phyloP scores from a whole-genome alignment of 2,329 filamentous ascomycete genomes.

The Rhynchosporium agropyri region DNA sequence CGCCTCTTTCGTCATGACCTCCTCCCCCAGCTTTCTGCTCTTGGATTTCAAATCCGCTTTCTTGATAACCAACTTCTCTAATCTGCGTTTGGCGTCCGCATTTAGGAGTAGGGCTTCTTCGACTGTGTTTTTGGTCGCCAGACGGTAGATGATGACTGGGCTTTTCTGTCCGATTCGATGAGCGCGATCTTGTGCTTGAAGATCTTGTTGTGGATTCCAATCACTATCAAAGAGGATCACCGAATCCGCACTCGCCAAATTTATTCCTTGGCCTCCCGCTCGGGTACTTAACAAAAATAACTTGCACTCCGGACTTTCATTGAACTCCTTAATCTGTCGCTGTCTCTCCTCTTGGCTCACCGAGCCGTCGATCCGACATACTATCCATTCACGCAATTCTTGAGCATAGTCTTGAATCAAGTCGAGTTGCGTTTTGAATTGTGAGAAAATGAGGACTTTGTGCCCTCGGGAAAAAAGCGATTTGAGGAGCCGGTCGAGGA shows the following conservation, averaged over 20 bases:
- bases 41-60: slow-evolving; percentile 83
- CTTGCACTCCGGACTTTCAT: slow-evolving; percentile 63
- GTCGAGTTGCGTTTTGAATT: slow-evolving; percentile 93
- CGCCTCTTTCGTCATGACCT: slow-evolving; percentile 59
- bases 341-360: slow-evolving; percentile 75
- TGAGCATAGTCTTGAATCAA: slow-evolving; percentile 85
- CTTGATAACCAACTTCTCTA: slow-evolving; percentile 94
- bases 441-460: slow-evolving; percentile 94
- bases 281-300: slow-evolving; percentile 89
- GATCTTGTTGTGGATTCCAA: slow-evolving; percentile 96
- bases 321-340: slow-evolving; percentile 73
- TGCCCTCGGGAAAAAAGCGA: slow-evolving; percentile 73
- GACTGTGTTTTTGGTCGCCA: slow-evolving; percentile 90
- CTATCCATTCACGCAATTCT: slow-evolving; percentile 75
- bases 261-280: slow-evolving; percentile 94
- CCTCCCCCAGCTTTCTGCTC: slow-evolving; percentile 60
- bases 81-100: slow-evolving; percentile 85
- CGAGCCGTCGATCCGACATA: slow-evolving; percentile 88
- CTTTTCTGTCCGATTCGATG: slow-evolving; percentile 93
- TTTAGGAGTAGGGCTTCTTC: slow-evolving; percentile 85
- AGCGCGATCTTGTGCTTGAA: slow-evolving; percentile 93
- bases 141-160: slow-evolving; percentile 89
- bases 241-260: slow-evolving; percentile 87
- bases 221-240: slow-evolving; percentile 89
- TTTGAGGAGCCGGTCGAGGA: slow-evolving; percentile 84